Base-by-base conservation (phyloP, 2,329 filamentous ascomycete genomes). In the Nectriaceae sp. region DNA sequence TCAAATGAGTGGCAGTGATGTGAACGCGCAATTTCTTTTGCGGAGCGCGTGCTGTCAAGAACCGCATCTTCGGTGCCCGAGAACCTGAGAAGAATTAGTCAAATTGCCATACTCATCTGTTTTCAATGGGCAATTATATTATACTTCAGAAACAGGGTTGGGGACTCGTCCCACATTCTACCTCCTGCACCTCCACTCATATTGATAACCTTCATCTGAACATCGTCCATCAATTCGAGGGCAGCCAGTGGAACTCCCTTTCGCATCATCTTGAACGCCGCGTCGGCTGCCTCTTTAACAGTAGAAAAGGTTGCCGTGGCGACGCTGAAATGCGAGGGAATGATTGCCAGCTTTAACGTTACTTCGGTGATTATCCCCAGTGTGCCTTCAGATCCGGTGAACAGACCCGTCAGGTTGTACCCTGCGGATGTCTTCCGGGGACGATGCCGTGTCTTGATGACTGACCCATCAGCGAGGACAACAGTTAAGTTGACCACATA, bases 101-200 rank as follows among this genome's bases (percentile, higher is more conserved):
- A 11, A 37, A 11, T 16, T 11, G 18, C 6, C 16, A 37, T 11
- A 37, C 11, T 35, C 6, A 20, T 36, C 21, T 33, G 29, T 16
- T 16, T 33, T 26, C 2, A n/a, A n/a, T 24, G 11, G 13, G 8
- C 26, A 35, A 31, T 50, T 46, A n/a, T n/a, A n/a, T n/a, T n/a
- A n/a, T n/a, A 72, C 66, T 89, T 90, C 72, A 91, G 82, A 61
- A 91, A 91, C 2, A 91, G 72, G 0, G 88, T 90, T 0, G 88
- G 85, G 0, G 73, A 71, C 62, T 89, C 87, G 48, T 80, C 80
- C 88, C 88, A 91, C 31, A 72, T 73, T 20, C 75, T 65, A 3
- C 66, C 77, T 0, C 83, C 84, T 24, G 76, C 76, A 22, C 85
- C 85, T 0, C 83, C 83, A 21, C 68, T 65, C 21, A 77, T 72